Percentiles rank a stretch among this genome's conserved stretches.
These are phyloP conservation scores for Yamadazyma paraphyllophila DNA, from an alignment of 805 yeast genomes.

Conservation along the genomic window DNA sequence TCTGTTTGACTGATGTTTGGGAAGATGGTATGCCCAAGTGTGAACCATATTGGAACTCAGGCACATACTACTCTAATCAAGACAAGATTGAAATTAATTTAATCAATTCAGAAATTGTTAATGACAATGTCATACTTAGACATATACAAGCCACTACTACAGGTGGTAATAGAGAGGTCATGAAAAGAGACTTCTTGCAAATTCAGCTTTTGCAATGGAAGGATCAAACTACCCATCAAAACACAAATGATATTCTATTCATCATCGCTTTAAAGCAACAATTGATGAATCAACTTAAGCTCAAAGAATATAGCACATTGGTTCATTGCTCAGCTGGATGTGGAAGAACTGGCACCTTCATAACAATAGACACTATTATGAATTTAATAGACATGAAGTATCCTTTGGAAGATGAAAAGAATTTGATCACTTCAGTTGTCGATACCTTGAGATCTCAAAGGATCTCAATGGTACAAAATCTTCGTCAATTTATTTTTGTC, in stretches of 20 bases:
- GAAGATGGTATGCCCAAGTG: slow-evolving; percentile 84
- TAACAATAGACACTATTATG: slow-evolving; percentile 35
- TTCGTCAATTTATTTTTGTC: slow-evolving; percentile 51
- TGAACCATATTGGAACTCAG: slow-evolving; percentile 70
- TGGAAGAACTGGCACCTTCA: slow-evolving; percentile 86
- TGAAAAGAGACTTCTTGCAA: slow-evolving; percentile 51
- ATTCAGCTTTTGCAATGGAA: slow-evolving; percentile 81
- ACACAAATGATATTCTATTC: slow-evolving; percentile 55
- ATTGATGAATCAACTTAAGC: slow-evolving; percentile 10
- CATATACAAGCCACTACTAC: slow-evolving; percentile 19
- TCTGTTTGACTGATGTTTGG: slow-evolving; percentile 71
- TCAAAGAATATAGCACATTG: slow-evolving; percentile 48
- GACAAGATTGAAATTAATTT: slow-evolving; percentile 25
- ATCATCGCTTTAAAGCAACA: slow-evolving; percentile 32
- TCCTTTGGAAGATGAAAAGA: slow-evolving; percentile 19
- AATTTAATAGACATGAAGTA: slow-evolving; percentile 11
- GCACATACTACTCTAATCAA: slow-evolving; percentile 40
- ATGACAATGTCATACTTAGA: slow-evolving; percentile 32
- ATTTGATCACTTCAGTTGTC: slow-evolving; percentile 48
- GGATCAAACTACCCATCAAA: slow-evolving; percentile 67
- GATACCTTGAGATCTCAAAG: slow-evolving; percentile 50
- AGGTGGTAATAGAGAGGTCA: slow-evolving; percentile 8
- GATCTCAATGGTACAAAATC: slow-evolving; percentile 58
- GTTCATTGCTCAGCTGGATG: slow-evolving; percentile 97
- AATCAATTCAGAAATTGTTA: slow-evolving; percentile 17